Evolutionary conservation across 2,329 filamentous ascomycete species (phyloP).

Genomic region (Penicillium sp.): DNA sequence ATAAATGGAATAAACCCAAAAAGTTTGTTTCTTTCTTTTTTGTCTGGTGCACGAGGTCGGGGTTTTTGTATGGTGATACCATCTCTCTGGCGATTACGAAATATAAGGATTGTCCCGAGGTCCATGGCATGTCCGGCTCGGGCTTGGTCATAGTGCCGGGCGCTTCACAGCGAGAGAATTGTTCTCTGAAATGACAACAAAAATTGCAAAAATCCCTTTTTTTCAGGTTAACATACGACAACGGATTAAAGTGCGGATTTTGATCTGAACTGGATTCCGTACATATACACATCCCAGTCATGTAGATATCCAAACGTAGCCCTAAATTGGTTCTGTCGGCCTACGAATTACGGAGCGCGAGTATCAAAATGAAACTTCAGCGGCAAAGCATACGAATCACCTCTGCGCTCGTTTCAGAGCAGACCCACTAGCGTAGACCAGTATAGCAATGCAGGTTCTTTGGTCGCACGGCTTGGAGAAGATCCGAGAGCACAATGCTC

Average conservation of each 20-base stretch:
- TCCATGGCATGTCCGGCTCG: constrained; percentile 29
- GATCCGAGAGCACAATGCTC: background rate
- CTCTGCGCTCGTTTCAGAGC: constrained; percentile 9
- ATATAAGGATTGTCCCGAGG: constrained; percentile 28
- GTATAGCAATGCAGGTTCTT: no score
- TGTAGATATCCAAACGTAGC: background rate
- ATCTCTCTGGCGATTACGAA: constrained; percentile 33
- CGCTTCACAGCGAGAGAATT: constrained; percentile 53
- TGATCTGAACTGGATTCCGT: constrained; percentile 26
- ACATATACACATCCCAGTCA: background rate
- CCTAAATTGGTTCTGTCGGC: background rate
- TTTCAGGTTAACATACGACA: constrained; percentile 53
- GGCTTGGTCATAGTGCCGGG: constrained; percentile 43
- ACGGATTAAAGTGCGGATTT: constrained; percentile 18
- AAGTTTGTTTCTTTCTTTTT: constrained; percentile 33
- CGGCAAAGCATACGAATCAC: background rate
- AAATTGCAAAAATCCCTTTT: constrained; percentile 40
- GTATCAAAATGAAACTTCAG: background rate
- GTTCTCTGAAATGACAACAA: constrained; percentile 45
- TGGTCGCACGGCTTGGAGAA: background rate
- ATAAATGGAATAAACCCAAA: constrained; percentile 56
- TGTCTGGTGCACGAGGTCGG: constrained; percentile 26
- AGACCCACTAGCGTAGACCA: constrained; percentile 7
- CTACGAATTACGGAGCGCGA: no score
- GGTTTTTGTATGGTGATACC: constrained; percentile 31